Evolutionary conservation across 2,329 filamentous ascomycete genomes (phyloP).

Genomic region (Colletotrichum eleusines): DNA sequence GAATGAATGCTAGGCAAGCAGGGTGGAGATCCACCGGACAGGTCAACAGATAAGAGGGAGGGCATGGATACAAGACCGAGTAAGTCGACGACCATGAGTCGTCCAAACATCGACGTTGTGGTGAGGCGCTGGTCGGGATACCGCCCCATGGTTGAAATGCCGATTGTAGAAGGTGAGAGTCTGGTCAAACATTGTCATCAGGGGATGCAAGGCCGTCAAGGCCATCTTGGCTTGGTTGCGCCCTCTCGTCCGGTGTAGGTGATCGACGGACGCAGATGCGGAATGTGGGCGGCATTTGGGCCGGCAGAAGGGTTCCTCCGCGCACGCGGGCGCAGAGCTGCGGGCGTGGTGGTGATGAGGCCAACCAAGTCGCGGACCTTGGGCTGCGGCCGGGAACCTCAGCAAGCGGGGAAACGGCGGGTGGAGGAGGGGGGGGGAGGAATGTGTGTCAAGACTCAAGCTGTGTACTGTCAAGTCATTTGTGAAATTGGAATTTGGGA

Average conservation of each 20-base stretch:
- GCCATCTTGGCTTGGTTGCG: neutral
- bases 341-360: conserved; percentile 29
- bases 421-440: too few species aligned
- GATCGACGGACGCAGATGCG: conserved; percentile 12
- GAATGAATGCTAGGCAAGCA: neutral
- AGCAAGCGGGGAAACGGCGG: conserved; percentile 13
- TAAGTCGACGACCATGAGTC: conserved; percentile 7
- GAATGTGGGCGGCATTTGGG: conserved; percentile 15
- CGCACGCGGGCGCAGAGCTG: conserved; percentile 33
- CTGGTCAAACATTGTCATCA: neutral
- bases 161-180: neutral
- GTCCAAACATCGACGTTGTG: neutral
- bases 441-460: conserved; percentile 9
- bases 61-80: neutral
- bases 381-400: conserved; percentile 8
- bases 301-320: conserved; percentile 13
- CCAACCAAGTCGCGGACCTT: conserved; percentile 23
- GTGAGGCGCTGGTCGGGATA: neutral
- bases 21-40: neutral
- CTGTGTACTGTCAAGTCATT: conserved; percentile 13
- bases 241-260: neutral
- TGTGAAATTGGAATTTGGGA: neutral
- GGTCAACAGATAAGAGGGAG: neutral
- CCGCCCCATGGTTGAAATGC: neutral
- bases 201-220: neutral